Base-by-base conservation (phyloP, 2,329 filamentous ascomycete genomes). In the Colletotrichum chlorophyti region DNA sequence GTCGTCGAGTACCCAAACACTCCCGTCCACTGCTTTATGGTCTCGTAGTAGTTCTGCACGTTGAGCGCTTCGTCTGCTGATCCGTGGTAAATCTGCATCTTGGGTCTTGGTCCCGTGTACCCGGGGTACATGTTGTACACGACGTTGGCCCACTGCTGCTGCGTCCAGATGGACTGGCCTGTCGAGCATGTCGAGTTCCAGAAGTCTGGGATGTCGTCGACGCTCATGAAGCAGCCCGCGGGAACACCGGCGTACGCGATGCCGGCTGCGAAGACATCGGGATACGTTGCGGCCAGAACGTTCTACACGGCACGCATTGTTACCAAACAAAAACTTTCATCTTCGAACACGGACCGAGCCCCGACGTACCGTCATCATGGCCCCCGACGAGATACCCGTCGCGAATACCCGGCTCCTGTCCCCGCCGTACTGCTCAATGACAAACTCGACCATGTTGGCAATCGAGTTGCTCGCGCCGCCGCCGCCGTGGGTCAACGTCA, bases 51-150 rank as follows among this genome's bases (percentile, higher is more conserved):
- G 68, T 86, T 86, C 63, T 79, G 75, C 2, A 79, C 79, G 15
- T 75, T 72, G 3, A 86, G 69, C 0, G 77, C 80, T 2, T 69
- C 66, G 65, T 87, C 84, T 3, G 66, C 71, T 15, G 76, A 78
- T 21, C 83, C 83, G 64, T 87, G 83, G 73, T 81, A 86, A 61
- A 86, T 78, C 66, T 85, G 82, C 79, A 87, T 83, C 55, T 75
- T 78, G 0, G 84, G 83, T 3, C 82, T 70, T 1, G 76, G 63
- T 0, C 83, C 83, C 6, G 61, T 59, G 51, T 72, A 86, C 14
- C 77, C 77, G 0, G 81, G 80, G 65, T 83, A 83, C 75, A 83
- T 84, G 9, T 72, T 68, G 40, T 69, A 64, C 0, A 75, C 76
- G 15, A 74, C 66, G 54, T 75, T 71, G 19, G 74, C 74, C 79